Evolutionary conservation across 2,329 filamentous ascomycete genomes (phyloP), one percentile per base, ranked within the genome.

Genomic region (Ambrosiella beaveri): DNA sequence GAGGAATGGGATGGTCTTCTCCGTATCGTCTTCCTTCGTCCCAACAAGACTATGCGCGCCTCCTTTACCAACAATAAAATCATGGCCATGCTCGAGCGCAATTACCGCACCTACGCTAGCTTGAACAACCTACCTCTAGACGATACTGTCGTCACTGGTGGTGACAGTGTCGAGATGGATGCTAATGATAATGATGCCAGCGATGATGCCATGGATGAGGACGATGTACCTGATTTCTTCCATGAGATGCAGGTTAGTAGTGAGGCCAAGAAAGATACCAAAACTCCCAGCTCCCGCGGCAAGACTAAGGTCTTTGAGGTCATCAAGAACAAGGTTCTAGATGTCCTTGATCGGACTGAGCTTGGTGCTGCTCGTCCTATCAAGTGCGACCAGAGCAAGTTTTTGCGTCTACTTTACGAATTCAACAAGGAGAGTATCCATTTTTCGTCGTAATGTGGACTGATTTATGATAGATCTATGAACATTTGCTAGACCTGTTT

Each of bases 381-480:
- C 61, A 84, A 93, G 74, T 94, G 89, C 66, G 89, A 96, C 66
- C 88, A 97, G 71, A 90, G 86, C 56, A 90, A 95, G 65, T 97
- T 96, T 67, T 71, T 98, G 67, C 84, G 83, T 64, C 70, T 96
- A 63, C 71, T 95, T 44, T 77, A 75, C 64, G 85, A 86, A 1
- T 95, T 96, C 70, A 95, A 96, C 68, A 81, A 88, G 63, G 88
- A 95, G 68, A 88, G 88, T 36, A 91, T 97, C 61, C 91, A 96
- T 72, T 97, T 97, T 69, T 69, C 56, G 76, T 75, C 59, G 44
- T 60, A 58, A 47, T 27, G 27, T 27, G 27, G 27, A 4, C 27
- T 27, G 27, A 2, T 27, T 27, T 27, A 3, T 27, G 27, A 27
- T 27, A 4, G 27, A 27, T 27, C 27, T 27, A 27, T 27, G 6